phyloP scores from a whole-genome alignment of 2,329 filamentous ascomycete species.

The Herpotrichia juniperi region DNA sequence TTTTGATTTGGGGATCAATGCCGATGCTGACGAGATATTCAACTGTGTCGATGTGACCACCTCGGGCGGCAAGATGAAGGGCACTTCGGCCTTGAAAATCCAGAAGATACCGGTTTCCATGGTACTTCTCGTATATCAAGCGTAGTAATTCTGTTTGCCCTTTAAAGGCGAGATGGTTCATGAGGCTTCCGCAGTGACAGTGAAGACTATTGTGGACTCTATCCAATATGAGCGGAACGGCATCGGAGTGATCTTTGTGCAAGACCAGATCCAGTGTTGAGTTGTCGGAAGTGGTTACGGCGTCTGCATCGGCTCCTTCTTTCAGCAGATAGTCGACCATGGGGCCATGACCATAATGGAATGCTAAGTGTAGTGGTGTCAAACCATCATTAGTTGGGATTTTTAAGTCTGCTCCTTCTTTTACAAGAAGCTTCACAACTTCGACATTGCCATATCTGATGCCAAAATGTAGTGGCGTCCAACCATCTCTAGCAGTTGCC shows the following conservation, averaged over 20 bases:
- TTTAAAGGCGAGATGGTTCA: constrained; percentile 4
- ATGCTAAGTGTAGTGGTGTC: background rate
- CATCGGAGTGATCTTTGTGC: background rate
- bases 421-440: background rate
- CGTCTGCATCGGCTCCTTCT: no score
- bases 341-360: no score
- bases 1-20: constrained; percentile 1
- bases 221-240: background rate
- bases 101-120: background rate
- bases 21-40: constrained; percentile 11
- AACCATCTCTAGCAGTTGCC: background rate
- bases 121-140: background rate
- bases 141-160: constrained; percentile 9
- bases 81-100: constrained; percentile 8
- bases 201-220: background rate
- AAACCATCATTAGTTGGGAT: background rate
- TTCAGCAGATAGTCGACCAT: no score
- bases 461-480: background rate
- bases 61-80: constrained; percentile 9
- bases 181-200: background rate
- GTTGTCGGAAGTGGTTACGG: no score
- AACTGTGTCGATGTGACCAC: background rate
- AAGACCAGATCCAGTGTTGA: background rate
- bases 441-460: background rate
- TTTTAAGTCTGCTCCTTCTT: background rate